Conservation (phyloP, 768 basidiomycete genomes). For the Mycena alexandri region DNA sequence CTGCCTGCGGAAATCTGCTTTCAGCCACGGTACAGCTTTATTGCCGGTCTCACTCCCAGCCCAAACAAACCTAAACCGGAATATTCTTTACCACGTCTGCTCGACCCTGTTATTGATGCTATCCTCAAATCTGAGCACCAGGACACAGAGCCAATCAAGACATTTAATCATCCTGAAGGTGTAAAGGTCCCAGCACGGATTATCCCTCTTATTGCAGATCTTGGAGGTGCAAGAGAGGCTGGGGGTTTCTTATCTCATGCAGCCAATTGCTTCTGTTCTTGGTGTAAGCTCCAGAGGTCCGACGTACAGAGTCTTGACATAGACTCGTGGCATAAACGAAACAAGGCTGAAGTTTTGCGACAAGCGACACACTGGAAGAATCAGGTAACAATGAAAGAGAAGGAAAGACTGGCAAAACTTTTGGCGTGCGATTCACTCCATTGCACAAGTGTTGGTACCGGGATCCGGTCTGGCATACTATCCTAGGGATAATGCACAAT, state of each 20-base stretch:
- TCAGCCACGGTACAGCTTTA: neutral
- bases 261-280: slow-evolving; percentile 37
- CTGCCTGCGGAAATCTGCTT: neutral
- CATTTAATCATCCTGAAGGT: slow-evolving; percentile 27
- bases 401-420: neutral
- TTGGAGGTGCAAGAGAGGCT: slow-evolving; percentile 20
- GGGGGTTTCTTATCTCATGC: slow-evolving; percentile 32
- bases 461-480: slow-evolving; percentile 34
- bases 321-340: slow-evolving; percentile 24
- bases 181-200: slow-evolving; percentile 25
- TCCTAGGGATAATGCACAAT: slow-evolving; percentile 41
- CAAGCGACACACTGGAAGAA: slow-evolving; percentile 34
- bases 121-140: neutral
- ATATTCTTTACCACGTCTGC: neutral
- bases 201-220: slow-evolving; percentile 35
- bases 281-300: slow-evolving; percentile 28
- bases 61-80: neutral
- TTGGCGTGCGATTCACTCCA: slow-evolving; percentile 37
- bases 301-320: slow-evolving; percentile 29
- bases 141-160: neutral
- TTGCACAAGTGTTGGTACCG: slow-evolving; percentile 27
- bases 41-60: neutral
- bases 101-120: neutral
- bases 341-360: slow-evolving; percentile 16
- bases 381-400: slow-evolving; percentile 4